Evolutionary conservation across 345 rosid genomes (phyloP), one percentile per base, ranked within the genome.

Genomic region (Bruguiera gymnorhiza): DNA sequence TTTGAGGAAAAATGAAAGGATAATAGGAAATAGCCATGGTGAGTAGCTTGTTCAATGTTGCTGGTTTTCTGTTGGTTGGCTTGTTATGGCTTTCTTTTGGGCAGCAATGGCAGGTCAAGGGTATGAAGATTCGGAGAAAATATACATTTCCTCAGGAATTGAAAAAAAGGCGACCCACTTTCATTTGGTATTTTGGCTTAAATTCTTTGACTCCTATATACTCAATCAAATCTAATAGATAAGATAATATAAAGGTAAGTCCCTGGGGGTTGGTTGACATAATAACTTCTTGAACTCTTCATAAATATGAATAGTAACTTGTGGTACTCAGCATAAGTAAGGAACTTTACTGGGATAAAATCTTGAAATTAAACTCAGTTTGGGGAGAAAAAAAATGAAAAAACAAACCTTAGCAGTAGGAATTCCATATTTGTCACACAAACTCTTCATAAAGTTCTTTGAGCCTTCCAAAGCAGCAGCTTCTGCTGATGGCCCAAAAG

Each of bases 401-500:
- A 15, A 29, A 30, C 21, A 60, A 80, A 95, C 99, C 99, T 92
- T 90, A 29, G 97, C 97, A 6, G 99, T 95, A 75, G 99, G 97
- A 79, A 95, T 92, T 43, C 73, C 78, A 69, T 92, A 92, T 66
- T 95, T 92, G 80, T 86, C 89, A 62, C 97, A 95, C 69, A 95
- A 84, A 73, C 61, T 85, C 82, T 91, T 95, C 99, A 90, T 95
- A 75, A 91, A 92, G 81, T 87, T 81, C 80, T 95, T 95, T 63
- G 99, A 95, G 71, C 99, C 97, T 87, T 95, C 97, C 74, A 95
- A 72, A 63, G 96, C 97, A 67, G 97, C 99, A 54, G 99, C 99
- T 83, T 92, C 89, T 9, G 92, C 88, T 37, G 99, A 92, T 60
- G 97, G 97, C 9, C 99, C 99, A 68, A 92, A 92, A 16, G 97